These are phyloP conservation scores for Jacaranda copaia DNA, from an alignment of 257 asterid genomes.

Conservation along the genomic window DNA sequence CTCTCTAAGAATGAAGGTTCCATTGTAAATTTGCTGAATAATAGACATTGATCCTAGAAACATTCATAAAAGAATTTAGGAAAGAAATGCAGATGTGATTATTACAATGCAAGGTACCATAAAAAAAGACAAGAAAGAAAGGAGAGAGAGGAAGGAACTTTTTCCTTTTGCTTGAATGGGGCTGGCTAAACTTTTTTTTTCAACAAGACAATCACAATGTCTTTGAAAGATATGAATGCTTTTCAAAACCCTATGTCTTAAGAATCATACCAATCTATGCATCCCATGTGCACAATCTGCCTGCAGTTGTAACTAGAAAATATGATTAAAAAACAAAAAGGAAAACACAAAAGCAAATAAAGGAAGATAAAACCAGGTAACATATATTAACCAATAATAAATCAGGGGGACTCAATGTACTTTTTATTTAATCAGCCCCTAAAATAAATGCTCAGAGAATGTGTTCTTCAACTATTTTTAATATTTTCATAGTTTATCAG, in stretches of 20 bases:
- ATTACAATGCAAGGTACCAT: slow-evolving; percentile 31
- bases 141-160: slow-evolving; percentile 5
- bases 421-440: neutral
- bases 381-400: neutral
- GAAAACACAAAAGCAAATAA: neutral
- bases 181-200: slow-evolving; percentile 41
- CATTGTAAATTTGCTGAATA: slow-evolving; percentile 31
- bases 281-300: slow-evolving; percentile 58
- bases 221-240: slow-evolving; percentile 66
- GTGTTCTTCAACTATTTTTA: neutral
- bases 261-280: slow-evolving; percentile 56
- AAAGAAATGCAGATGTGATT: slow-evolving; percentile 42
- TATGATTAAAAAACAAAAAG: neutral
- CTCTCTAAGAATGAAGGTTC: slow-evolving; percentile 20
- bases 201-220: slow-evolving; percentile 73
- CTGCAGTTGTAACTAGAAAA: neutral
- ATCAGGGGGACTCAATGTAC: neutral
- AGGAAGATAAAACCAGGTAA: neutral
- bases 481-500: neutral
- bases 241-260: slow-evolving; percentile 43
- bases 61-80: slow-evolving; percentile 30
- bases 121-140: slow-evolving; percentile 29
- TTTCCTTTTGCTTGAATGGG: slow-evolving; percentile 39
- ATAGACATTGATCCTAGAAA: slow-evolving; percentile 35
- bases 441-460: neutral